Evolutionary conservation across 164 flowering plant genomes (phyloP).

Genomic region (Magnolia changhungtana): DNA sequence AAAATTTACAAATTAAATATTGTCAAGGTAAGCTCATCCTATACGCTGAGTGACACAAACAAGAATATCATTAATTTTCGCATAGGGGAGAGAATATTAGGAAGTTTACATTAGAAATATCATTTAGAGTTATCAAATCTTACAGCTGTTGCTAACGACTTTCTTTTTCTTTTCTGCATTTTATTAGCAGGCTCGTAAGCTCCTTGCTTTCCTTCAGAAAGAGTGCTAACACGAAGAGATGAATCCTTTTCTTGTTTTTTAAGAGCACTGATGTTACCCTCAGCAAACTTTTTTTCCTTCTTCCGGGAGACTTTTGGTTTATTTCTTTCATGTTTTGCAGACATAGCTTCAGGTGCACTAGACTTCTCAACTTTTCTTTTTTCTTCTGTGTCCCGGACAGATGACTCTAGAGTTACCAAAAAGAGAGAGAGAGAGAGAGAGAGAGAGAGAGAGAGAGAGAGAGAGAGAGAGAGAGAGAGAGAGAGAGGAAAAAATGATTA

Average conservation of each 20-base stretch:
- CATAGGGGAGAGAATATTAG: neutral
- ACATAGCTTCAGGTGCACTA: conserved; percentile 23
- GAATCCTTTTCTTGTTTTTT: conserved; percentile 26
- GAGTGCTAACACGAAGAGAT: conserved; percentile 16
- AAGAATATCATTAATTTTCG: no score
- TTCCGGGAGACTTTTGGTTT: conserved; percentile 25
- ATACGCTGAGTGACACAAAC: neutral
- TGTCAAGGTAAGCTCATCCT: neutral
- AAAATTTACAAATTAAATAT: conserved; percentile 1
- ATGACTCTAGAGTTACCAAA: conserved; percentile 32
- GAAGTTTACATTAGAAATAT: neutral
- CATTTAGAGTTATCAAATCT: conserved; percentile 8
- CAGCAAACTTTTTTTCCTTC: conserved; percentile 25
- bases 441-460: no score
- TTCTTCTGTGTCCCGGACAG: conserved; percentile 37
- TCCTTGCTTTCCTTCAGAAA: conserved; percentile 31
- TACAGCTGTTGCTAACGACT: conserved; percentile 38
- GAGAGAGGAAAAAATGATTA: neutral
- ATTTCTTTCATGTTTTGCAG: conserved; percentile 29
- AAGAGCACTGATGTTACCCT: conserved; percentile 17
- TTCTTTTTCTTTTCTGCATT: conserved; percentile 34
- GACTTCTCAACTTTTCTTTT: conserved; percentile 24
- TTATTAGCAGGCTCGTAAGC: conserved; percentile 20
- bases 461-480: no score
- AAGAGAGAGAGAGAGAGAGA: neutral